Base-by-base conservation (phyloP, 225 moss, liverwort and hornwort genomes). In the Physcomitrellopsis africana region DNA sequence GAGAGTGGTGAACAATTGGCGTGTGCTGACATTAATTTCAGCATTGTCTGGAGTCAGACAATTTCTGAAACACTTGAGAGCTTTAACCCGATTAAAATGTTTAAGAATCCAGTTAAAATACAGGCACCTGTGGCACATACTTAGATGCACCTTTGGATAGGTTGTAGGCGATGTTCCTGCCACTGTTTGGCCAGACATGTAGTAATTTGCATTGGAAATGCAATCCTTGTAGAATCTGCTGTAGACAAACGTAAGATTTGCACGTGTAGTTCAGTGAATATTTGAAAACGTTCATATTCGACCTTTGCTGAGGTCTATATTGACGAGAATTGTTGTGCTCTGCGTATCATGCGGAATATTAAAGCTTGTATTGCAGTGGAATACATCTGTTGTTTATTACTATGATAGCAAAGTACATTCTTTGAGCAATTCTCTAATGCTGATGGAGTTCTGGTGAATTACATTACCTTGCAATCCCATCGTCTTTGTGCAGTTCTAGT, bases 1-100 rank as follows among this genome's bases (percentile, higher is more conserved):
- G 72, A 55, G 1, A 37, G 48, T 8, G n/a, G 43, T 56, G 57
- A 64, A 5, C 47, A 62, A 11, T 57, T 72, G 70, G 78, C 78
- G 17, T 78, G 78, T 71, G 70, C 78, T 19, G 46, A 72, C 54
- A 72, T 78, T 17, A 60, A 63, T 26, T 70, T 78, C n/a, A 71
- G 65, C 70, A 78, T 78, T 29, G 26, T 71, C 10, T 78, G 70
- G 78, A 24, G 19, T n/a, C 53, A 12, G 68, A 63, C 19, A 13
- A 22, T 73, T 1, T 37, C 7, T 12, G 41, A 73, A 9, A 23
- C 72, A 23, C 29, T 72, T 17, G 72, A 72, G 17, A 72, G 49
- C 62, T 73, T 63, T 32, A 73, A 73, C 42, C 73, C 73, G 6
- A 73, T 73, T 52, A 18, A 18, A 41, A 14, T 73, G 63, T 63